Evolutionary conservation across 1,139 yeast species (phyloP), one percentile per base, ranked within the genome.

Genomic region (Taphrina deformans): DNA sequence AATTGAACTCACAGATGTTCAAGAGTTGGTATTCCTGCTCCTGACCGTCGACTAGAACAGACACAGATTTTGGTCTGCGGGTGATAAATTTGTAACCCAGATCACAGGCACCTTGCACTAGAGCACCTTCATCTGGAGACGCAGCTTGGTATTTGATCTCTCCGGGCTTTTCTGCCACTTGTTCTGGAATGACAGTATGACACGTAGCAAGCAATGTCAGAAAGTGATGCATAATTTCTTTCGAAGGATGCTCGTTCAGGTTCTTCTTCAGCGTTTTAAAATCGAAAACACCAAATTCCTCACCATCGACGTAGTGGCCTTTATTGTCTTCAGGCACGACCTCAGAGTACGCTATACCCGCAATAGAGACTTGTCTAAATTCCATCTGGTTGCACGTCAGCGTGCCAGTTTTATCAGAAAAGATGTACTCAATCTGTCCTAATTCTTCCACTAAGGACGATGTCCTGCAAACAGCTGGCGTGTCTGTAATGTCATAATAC

Each of bases 121-220:
- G 80, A 0, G 99, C 99, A 66, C 99, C 99, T 79, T 95, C 99
- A 77, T 95, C 99, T 0, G 99, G 99, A 1, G 98, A 92, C 0
- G 99, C 97, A 0, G 99, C 99, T 77, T 95, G 99, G 74, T 95
- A 95, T 74, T 89, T 92, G 70, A 93, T 87, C 33, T 68, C 69
- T 7, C 77, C 79, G n/a, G 66, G 67, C 41, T 69, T 66, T 62
- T 74, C 74, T 1, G 81, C 86, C 67, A 82, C 82, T 18, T 83
- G 80, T 75, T 95, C 99, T 0, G 99, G 99, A 69, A 95, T 95
- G 55, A 95, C 99, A 0, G 99, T 95, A 73, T 95, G 99, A 75
- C 99, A 95, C 0, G 96, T 87, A 63, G 98, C 89, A 66, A 95
- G 79, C 65, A 92, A 79, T 0, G 93, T 87, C 70, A 95, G 82